phyloP scores from a whole-genome alignment of 805 yeast species.

The Ogataea siamensis region DNA sequence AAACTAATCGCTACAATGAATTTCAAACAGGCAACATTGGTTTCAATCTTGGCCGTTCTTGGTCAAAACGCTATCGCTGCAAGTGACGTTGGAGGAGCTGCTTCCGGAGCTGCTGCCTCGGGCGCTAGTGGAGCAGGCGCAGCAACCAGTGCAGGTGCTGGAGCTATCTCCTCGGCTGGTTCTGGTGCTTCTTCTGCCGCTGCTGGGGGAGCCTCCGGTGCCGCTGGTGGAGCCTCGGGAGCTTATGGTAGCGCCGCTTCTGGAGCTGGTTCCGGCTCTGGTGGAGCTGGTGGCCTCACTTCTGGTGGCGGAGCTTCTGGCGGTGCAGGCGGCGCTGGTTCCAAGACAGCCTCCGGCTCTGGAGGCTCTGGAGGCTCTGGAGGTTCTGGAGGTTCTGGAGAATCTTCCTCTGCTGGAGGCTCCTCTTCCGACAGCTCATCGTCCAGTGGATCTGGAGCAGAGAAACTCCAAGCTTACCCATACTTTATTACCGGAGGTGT shows the following conservation, averaged over 20 bases:
- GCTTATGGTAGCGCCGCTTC: conserved; percentile 13
- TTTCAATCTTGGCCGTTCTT: neutral
- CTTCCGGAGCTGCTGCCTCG: conserved; percentile 8
- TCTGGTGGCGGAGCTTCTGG: conserved; percentile 2
- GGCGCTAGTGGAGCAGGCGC: conserved; percentile 15
- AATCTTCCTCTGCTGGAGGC: conserved; percentile 1
- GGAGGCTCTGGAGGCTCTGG: conserved; percentile 4
- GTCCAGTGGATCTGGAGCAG: conserved; percentile 13
- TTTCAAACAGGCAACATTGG: neutral
- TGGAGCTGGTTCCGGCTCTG: conserved; percentile 4
- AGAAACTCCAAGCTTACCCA: conserved; percentile 14
- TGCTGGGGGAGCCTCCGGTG: too few species aligned
- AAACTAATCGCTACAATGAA: neutral
- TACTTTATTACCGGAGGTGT: conserved; percentile 23
- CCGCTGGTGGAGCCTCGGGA: too few species aligned
- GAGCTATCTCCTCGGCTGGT: neutral
- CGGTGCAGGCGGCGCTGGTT: conserved; percentile 1
- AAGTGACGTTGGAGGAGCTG: neutral
- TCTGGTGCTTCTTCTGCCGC: too few species aligned
- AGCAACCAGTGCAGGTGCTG: too few species aligned
- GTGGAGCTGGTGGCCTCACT: neutral
- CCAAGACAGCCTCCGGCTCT: too few species aligned
- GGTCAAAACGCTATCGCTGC: neutral
- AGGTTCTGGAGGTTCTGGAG: conserved; percentile 3
- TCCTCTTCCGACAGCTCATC: conserved; percentile 14